Conservation (phyloP, 1,284 basidiomycete species). For the Macrocystidia cucumis region DNA sequence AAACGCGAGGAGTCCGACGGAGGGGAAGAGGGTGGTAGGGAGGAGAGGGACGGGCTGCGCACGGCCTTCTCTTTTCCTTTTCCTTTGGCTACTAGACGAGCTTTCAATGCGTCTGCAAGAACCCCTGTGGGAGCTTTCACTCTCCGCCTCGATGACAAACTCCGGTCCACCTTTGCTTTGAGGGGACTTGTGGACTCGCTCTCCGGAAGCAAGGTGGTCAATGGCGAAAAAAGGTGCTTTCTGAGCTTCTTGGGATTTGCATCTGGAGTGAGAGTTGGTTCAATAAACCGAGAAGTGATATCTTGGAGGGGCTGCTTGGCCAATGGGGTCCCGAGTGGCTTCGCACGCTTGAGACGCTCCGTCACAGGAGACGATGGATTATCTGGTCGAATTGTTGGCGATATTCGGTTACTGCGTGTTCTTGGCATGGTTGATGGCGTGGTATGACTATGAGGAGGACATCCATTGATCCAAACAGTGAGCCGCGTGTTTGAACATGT, state of each 20-base stretch:
- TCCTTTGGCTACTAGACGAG: not conserved
- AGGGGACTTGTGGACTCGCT: not conserved
- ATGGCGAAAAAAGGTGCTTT: not conserved
- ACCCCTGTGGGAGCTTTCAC: too few relatives aligned
- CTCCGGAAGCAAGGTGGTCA: not conserved
- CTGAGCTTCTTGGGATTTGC: not conserved
- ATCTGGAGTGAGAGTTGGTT: not conserved
- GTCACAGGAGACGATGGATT: too few relatives aligned
- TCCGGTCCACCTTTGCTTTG: not conserved
- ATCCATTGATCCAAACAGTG: too few relatives aligned
- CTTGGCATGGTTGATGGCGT: too few relatives aligned
- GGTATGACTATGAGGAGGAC: too few relatives aligned
- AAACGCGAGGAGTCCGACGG: not conserved
- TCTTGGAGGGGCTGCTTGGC: slow-evolving; percentile 1
- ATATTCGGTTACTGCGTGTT: too few relatives aligned
- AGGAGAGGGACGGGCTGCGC: not conserved
- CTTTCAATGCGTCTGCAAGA: not conserved
- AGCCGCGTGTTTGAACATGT: too few relatives aligned
- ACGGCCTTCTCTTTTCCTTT: not conserved
- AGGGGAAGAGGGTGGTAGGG: slow-evolving; percentile 1
- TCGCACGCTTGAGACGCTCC: too few relatives aligned
- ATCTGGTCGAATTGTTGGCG: too few relatives aligned
- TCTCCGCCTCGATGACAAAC: not conserved
- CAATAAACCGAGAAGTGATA: slow-evolving; percentile 1
- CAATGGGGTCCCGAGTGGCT: too few relatives aligned